Conservation (phyloP, 2,329 filamentous ascomycete genomes). For the Ophiostoma perfectum region DNA sequence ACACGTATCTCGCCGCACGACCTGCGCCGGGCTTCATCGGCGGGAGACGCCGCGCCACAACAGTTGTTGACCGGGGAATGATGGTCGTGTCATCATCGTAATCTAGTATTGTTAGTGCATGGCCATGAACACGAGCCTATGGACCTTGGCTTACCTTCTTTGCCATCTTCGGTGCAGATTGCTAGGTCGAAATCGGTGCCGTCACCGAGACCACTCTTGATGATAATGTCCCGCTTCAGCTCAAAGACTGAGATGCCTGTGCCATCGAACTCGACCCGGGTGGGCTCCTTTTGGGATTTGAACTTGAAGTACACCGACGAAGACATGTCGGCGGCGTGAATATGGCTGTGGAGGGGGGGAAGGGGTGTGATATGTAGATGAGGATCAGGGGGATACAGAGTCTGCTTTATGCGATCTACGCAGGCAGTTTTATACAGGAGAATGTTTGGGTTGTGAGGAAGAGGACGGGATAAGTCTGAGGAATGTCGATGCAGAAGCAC, state of each 20-base stretch:
- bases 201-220: constrained; percentile 86
- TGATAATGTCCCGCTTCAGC: constrained; percentile 97
- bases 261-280: constrained; percentile 92
- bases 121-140: no score
- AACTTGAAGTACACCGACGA: constrained; percentile 99
- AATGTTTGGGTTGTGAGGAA: background rate
- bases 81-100: constrained; percentile 98
- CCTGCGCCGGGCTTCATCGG: constrained; percentile 81
- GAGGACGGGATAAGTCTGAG: background rate
- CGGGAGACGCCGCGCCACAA: constrained; percentile 81
- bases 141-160: constrained; percentile 46
- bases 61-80: constrained; percentile 88
- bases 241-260: constrained; percentile 98
- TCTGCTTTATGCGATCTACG: constrained; percentile 18
- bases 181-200: constrained; percentile 94
- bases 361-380: background rate
- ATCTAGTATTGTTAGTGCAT: constrained; percentile 41
- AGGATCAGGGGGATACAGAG: background rate
- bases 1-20: constrained; percentile 88
- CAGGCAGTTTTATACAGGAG: constrained; percentile 11
- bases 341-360: background rate
- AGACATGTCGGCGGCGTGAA: constrained; percentile 58
- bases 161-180: constrained; percentile 87
- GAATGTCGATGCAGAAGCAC: background rate
- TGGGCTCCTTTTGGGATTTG: constrained; percentile 95